Percentiles rank a stretch among this genome's conserved stretches.
Evolutionary conservation across 2,329 filamentous ascomycete species (phyloP).

Genomic region (Sporothrix sp.): DNA sequence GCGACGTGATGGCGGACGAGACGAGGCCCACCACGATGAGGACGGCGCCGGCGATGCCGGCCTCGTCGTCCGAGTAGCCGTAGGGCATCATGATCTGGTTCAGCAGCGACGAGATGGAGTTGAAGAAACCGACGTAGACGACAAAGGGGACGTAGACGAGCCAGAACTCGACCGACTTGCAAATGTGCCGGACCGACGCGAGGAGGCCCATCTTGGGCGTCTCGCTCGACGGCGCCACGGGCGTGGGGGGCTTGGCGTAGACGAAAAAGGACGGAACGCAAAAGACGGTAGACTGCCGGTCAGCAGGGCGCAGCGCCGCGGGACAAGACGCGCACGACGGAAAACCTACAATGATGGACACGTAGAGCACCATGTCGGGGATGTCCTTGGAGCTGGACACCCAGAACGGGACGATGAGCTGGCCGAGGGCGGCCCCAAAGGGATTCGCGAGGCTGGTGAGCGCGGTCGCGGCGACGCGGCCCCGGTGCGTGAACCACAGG

Average conservation of each 20-base stretch:
- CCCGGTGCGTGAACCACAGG: constrained; percentile 81
- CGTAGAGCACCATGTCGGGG: constrained; percentile 73
- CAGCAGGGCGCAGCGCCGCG: neutral
- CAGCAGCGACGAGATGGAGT: constrained; percentile 75
- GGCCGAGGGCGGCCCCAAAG: constrained; percentile 77
- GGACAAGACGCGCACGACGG: constrained; percentile 3
- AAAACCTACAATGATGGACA: constrained; percentile 66
- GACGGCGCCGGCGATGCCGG: constrained; percentile 81
- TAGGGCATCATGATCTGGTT: constrained; percentile 87
- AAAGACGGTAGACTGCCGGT: constrained; percentile 45
- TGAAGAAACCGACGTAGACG: constrained; percentile 87
- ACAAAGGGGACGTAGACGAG: constrained; percentile 72
- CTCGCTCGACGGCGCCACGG: constrained; percentile 57
- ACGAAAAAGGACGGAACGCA: constrained; percentile 73
- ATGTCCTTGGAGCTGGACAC: constrained; percentile 54
- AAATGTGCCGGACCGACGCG: constrained; percentile 44
- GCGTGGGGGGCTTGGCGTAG: constrained; percentile 65
- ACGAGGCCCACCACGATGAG: constrained; percentile 84
- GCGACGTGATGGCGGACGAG: constrained; percentile 63
- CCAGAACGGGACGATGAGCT: constrained; percentile 76
- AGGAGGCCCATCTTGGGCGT: constrained; percentile 44
- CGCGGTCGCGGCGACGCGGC: constrained; percentile 80
- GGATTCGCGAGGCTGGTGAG: constrained; percentile 80
- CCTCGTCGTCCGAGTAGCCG: constrained; percentile 70
- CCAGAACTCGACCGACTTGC: constrained; percentile 61